Evolutionary conservation across 306 rosid species (phyloP).

Genomic region (Crataegus laevigata): DNA sequence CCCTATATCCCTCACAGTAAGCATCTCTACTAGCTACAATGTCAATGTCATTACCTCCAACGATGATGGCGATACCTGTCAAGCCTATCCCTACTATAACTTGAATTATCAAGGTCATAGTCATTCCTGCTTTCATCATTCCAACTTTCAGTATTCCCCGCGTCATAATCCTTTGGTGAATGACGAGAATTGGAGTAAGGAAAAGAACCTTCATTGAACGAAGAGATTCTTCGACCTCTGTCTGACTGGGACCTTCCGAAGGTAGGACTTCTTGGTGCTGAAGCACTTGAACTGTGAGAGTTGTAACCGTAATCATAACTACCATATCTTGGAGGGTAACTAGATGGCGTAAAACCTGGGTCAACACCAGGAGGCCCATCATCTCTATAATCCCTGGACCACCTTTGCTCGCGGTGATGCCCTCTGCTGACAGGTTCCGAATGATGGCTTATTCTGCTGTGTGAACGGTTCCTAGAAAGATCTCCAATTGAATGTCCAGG

Average conservation of each 20-base stretch:
- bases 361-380: slow-evolving; percentile 83
- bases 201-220: slow-evolving; percentile 40
- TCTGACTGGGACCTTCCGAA: slow-evolving; percentile 36
- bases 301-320: slow-evolving; percentile 26
- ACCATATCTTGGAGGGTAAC: slow-evolving; percentile 58
- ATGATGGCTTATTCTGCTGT: slow-evolving; percentile 35
- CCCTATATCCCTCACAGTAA: slow-evolving; percentile 2
- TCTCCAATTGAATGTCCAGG: slow-evolving; percentile 38
- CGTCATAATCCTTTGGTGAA: slow-evolving; percentile 29
- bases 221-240: slow-evolving; percentile 49
- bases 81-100: slow-evolving; percentile 27
- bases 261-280: slow-evolving; percentile 29
- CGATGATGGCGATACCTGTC: slow-evolving; percentile 42
- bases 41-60: slow-evolving; percentile 30
- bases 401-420: slow-evolving; percentile 48
- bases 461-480: slow-evolving; percentile 41
- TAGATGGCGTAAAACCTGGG: slow-evolving; percentile 40
- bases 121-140: slow-evolving; percentile 24
- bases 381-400: slow-evolving; percentile 50
- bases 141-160: slow-evolving; percentile 27
- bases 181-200: slow-evolving; percentile 20
- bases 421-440: slow-evolving; percentile 50
- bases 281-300: not conserved
- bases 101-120: slow-evolving; percentile 26
- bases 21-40: slow-evolving; percentile 9